Evolutionary conservation across 257 asterid genomes (phyloP), one percentile per base, ranked within the genome.

Genomic region (Solanum bulbocastanum): DNA sequence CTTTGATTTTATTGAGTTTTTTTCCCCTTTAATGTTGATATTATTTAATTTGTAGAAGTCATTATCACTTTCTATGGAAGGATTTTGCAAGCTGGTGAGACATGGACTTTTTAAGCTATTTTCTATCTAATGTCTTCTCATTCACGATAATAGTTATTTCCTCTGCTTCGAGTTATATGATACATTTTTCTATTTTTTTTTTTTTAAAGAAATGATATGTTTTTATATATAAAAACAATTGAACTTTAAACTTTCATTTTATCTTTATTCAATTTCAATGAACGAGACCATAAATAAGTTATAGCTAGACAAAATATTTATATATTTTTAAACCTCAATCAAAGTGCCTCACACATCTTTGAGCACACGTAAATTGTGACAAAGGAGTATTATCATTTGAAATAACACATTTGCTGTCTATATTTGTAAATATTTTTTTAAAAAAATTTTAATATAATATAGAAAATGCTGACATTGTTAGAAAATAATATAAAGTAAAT

Each of bases 31-130:
- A 82, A 49, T 9, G 6, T 49, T 49, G 22, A 30, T 82, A 33
- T 18, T 46, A 49, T 49, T 82, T 30, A 49, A 82, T 30, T 82
- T 46, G 69, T 49, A 30, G 30, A 30, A 49, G 86, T 82, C 69
- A 49, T 25, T 16, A 81, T 46, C 85, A 81, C 20, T 81, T 27
- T 5, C 66, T 6, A 40, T 44, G 10, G 84, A 27, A 27, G 66
- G 65, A 42, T 79, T 79, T 79, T 44, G 85, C 39, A 25, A 79
- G 37, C 39, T 44, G 66, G 84, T 42, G 85, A 79, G 44, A 82
- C 10, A 81, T 81, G 85, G 42, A 81, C 85, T 16, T 46, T 60
- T 81, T 46, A 36, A 36, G 27, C 68, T 16, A 46, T 81, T 81
- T 81, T 30, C 10, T 46, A 6, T 79, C 4, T 4, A 44, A 14